Evolutionary conservation across 768 basidiomycete species (phyloP).

Genomic region (Russula emetica): DNA sequence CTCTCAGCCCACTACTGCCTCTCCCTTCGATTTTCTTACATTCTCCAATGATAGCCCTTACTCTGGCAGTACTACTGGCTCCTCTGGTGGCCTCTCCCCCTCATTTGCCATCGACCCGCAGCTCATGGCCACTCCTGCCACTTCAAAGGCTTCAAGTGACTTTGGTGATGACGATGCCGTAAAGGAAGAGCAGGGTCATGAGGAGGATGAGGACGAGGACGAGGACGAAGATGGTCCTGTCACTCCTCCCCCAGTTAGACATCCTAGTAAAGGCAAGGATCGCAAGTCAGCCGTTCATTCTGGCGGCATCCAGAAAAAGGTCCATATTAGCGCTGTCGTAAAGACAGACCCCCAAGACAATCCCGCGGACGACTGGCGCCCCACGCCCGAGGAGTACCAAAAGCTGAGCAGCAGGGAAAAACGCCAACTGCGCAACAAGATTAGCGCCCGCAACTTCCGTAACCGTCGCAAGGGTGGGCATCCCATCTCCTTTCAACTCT

Average conservation of each 20-base stretch:
- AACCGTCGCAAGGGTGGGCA: slow-evolving; percentile 81
- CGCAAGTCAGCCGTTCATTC: slow-evolving; percentile 66
- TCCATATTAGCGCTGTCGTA: slow-evolving; percentile 35
- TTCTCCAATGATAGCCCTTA: slow-evolving; percentile 35
- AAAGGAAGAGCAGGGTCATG: slow-evolving; percentile 32
- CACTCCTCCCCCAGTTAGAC: slow-evolving; percentile 34
- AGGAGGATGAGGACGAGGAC: slow-evolving; percentile 34
- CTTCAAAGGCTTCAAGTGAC: slow-evolving; percentile 41
- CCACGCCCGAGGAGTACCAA: slow-evolving; percentile 87
- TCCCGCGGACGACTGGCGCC: slow-evolving; percentile 75
- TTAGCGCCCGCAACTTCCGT: slow-evolving; percentile 92
- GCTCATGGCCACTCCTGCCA: slow-evolving; percentile 63
- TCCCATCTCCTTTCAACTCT: slow-evolving; percentile 7
- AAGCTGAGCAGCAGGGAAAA: slow-evolving; percentile 97
- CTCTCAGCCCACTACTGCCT: slow-evolving; percentile 30
- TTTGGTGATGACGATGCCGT: slow-evolving; percentile 39
- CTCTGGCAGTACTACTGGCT: slow-evolving; percentile 20
- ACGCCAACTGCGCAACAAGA: slow-evolving; percentile 93
- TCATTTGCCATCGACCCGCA: slow-evolving; percentile 65
- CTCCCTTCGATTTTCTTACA: slow-evolving; percentile 42
- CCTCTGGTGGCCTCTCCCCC: slow-evolving; percentile 31
- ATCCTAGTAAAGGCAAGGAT: slow-evolving; percentile 46
- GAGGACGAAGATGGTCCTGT: slow-evolving; percentile 34
- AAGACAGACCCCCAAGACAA: slow-evolving; percentile 47
- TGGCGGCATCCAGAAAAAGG: slow-evolving; percentile 68